Evolutionary conservation across 495 filamentous ascomycete genomes (phyloP), one percentile per base, ranked within the genome.

Genomic region (Bombardia bombarda): DNA sequence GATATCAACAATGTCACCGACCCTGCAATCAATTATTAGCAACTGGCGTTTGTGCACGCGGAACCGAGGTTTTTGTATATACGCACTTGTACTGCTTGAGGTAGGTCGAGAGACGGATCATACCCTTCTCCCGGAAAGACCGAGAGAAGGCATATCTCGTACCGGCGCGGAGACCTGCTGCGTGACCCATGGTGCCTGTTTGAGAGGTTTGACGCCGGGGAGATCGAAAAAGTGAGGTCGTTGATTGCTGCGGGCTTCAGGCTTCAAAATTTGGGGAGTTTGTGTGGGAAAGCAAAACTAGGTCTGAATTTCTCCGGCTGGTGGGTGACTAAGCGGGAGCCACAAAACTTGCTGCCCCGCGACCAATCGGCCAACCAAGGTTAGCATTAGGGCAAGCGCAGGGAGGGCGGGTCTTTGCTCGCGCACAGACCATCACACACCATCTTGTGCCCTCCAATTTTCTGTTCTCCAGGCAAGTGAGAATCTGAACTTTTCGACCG

Each of bases 1-100:
- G 67, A 96, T 82, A 63, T 96, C 90, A 58, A 96, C 90, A 58
- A 96, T 94, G 56, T 96, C 90, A 65, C 90, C 92, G 64, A 98
- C 92, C 69, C 87, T 94, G 36, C 26, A 39, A 31, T 1, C 14
- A 36, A 37, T 25, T 21, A 13, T 17, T 33, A 7, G n/a, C 14
- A n/a, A 10, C 32, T 7, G n/a, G 32, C 7, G 13, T 30, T 33
- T 14, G 32, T 33, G 6, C 32, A n/a, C n/a, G n/a, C n/a, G n/a
- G n/a, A n/a, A n/a, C n/a, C n/a, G n/a, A n/a, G n/a, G n/a, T n/a
- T n/a, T n/a, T n/a, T n/a, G n/a, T n/a, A n/a, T n/a, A n/a, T n/a
- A 55, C 64, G 49, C 79, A 89, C 83, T 82, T 86, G 81, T 92
- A 96, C 65, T 84, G 78, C 68, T 81, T 82, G 53, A 98, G 73